phyloP scores from a whole-genome alignment of 495 filamentous ascomycete species.

The Aspergillus cristatus region DNA sequence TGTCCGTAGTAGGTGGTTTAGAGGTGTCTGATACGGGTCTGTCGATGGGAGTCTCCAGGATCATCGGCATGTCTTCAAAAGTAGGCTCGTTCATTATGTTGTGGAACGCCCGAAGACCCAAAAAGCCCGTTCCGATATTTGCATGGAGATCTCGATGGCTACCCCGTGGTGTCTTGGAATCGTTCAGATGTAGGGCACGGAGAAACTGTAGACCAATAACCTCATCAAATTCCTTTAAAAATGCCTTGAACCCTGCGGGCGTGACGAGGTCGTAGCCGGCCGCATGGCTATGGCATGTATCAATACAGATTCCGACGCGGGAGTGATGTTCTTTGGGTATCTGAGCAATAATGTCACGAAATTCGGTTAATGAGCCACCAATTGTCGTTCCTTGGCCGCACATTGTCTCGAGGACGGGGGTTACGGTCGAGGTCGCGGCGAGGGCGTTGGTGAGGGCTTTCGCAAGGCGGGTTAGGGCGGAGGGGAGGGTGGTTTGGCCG shows the following conservation, averaged over 20 bases:
- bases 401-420: constrained; percentile 91
- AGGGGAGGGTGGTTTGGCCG: constrained; percentile 50
- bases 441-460: constrained; percentile 71
- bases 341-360: constrained; percentile 68
- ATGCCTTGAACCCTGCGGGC: constrained; percentile 59
- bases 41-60: constrained; percentile 91
- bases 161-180: constrained; percentile 76
- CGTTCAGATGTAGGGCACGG: constrained; percentile 82
- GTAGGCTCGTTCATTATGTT: constrained; percentile 76
- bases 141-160: constrained; percentile 80
- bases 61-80: constrained; percentile 76
- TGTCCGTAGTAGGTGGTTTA: constrained; percentile 1
- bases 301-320: constrained; percentile 90
- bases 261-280: constrained; percentile 85
- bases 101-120: constrained; percentile 83
- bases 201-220: constrained; percentile 73
- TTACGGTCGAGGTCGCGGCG: constrained; percentile 58
- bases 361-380: constrained; percentile 73
- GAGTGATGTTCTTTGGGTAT: constrained; percentile 61
- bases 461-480: constrained; percentile 72
- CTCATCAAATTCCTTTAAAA: constrained; percentile 67
- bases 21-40: constrained; percentile 30
- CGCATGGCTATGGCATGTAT: constrained; percentile 92
- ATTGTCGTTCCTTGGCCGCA: constrained; percentile 83
- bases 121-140: constrained; percentile 88